A percentile compares a stretch with the other conserved stretches of the same genome.
These are phyloP conservation scores for Lagenidium sp. DNA, from an alignment of 352 stramenopile genomes.

Conservation along the genomic window DNA sequence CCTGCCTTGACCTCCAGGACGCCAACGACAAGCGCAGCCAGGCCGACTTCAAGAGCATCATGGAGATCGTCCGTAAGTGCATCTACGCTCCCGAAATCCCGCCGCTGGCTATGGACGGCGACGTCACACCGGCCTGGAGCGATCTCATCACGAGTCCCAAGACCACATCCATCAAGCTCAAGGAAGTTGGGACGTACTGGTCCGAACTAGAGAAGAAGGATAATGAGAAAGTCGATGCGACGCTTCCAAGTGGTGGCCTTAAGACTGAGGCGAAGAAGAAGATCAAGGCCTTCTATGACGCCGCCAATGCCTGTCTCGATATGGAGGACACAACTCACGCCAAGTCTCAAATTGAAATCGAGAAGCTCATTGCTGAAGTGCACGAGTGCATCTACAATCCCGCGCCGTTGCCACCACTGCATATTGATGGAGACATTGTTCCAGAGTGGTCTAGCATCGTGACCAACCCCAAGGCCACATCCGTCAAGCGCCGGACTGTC, in stretches of 20 bases:
- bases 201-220: not conserved
- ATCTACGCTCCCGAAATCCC: no score
- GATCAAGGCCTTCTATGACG: not conserved
- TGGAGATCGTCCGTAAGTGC: not conserved
- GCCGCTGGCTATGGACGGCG: no score
- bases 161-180: not conserved
- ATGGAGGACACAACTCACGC: not conserved
- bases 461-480: no score
- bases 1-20: no score
- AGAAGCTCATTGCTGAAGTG: not conserved
- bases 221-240: not conserved
- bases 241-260: not conserved
- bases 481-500: no score
- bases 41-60: no score
- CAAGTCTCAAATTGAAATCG: not conserved
- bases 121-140: constrained; percentile 5
- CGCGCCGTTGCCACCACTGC: not conserved
- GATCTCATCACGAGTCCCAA: not conserved
- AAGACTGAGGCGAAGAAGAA: not conserved
- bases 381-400: not conserved
- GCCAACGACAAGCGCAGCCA: no score
- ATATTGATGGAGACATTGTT: not conserved
- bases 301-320: not conserved
- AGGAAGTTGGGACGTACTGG: not conserved
- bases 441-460: no score